phyloP scores from a whole-genome alignment of 305 asterid genomes.

The Solanum hybrid region DNA sequence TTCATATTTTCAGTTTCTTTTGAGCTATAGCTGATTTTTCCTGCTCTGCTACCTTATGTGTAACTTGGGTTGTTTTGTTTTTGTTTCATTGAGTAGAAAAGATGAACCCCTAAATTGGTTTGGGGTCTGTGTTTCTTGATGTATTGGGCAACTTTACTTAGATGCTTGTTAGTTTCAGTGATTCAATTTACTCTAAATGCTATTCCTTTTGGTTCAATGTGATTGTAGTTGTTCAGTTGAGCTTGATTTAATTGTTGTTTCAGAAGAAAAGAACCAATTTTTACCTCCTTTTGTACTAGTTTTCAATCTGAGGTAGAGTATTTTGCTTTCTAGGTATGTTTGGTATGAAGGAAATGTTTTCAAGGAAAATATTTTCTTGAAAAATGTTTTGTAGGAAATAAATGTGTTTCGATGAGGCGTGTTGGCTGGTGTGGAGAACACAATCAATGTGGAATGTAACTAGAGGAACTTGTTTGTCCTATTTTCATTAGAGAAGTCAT shows the following conservation, averaged over 20 bases:
- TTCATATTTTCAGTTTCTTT: constrained; percentile 11
- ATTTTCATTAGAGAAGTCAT: background rate
- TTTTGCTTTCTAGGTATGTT: background rate
- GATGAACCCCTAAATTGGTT: background rate
- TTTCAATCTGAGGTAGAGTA: background rate
- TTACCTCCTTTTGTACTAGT: background rate
- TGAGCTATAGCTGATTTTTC: background rate
- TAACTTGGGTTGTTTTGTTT: background rate
- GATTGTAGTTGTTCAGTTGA: background rate
- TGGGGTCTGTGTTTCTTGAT: background rate
- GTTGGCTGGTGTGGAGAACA: background rate
- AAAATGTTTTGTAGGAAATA: background rate
- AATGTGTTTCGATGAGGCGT: background rate
- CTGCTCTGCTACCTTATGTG: background rate
- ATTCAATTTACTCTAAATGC: background rate
- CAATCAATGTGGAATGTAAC: background rate
- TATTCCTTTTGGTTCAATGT: background rate
- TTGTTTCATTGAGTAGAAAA: background rate
- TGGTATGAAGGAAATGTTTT: background rate
- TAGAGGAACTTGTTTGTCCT: background rate
- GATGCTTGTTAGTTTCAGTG: background rate
- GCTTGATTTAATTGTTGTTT: background rate
- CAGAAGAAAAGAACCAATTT: background rate
- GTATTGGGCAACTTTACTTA: background rate
- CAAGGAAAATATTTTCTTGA: background rate